Evolutionary conservation across 257 asterid species (phyloP), one percentile per base, ranked within the genome.

Genomic region (Ocimum tenuiflorum): DNA sequence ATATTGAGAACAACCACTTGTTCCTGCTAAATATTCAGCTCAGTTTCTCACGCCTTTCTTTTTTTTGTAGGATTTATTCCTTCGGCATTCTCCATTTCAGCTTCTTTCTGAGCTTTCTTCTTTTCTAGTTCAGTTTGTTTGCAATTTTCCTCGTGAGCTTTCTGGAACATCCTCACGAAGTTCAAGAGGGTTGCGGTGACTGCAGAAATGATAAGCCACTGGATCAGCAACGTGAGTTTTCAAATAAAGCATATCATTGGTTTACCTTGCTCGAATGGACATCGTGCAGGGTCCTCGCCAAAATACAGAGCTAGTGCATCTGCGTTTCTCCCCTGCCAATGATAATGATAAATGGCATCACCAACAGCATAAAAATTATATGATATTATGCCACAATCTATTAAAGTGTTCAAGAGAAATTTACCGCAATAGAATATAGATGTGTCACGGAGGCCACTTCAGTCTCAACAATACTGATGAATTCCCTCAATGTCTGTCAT

Each of bases 211-310:
- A 72, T 47, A 45, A 58, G 64, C 72, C 12, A 43, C 33, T 12
- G 52, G 72, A 46, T 81, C 67, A 81, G 59, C 47, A 67, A 75
- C 12, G 42, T 33, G 60, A 57, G 70, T 56, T 46, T 38, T 31
- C 17, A 38, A 31, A 20, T 42, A 39, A 49, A 60, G 42, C 12
- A 51, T 12, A 65, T 47, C 53, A 10, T 48, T 20, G 18, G 13
- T 57, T 66, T 71, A 94, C 99, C 99, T 88, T 94, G 99, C 81
- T 94, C 99, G 63, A 91, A 91, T 45, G 99, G 99, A 80, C 87
- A 91, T 50, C 85, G 83, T 22, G 88, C 95, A 63, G 97, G 97
- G 72, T 94, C 99, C 84, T 94, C 99, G 18, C 96, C 96, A 46
- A 94, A 94, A 83, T 94, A 94, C 48, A 90, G 80, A 63, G 92